Conservation (phyloP, 2,329 filamentous ascomycete species). For the Malbranchea cinnamomea region DNA sequence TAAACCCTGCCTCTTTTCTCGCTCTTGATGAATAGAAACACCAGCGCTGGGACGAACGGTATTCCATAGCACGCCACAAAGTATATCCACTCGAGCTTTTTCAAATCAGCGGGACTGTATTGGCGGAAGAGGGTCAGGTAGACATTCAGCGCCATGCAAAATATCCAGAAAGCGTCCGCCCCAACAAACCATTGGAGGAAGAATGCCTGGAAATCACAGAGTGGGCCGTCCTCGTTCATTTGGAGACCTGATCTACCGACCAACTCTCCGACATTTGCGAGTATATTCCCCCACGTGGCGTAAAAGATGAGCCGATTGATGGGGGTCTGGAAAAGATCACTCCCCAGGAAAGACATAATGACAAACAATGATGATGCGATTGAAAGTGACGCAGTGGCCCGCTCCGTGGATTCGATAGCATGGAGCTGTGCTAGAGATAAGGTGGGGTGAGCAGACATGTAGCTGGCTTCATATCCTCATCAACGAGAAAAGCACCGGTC, state of each 20-base stretch:
- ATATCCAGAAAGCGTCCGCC: conserved; percentile 60
- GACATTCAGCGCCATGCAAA: conserved; percentile 73
- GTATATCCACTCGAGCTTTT: conserved; percentile 56
- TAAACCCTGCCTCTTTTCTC: conserved; percentile 46
- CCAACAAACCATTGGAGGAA: conserved; percentile 68
- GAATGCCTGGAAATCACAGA: conserved; percentile 66
- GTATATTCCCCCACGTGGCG: conserved; percentile 66
- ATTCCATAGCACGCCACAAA: conserved; percentile 56
- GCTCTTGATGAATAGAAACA: conserved; percentile 50
- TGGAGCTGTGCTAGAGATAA: too few relatives aligned
- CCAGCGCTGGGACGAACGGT: conserved; percentile 52
- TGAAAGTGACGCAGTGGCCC: conserved; percentile 12
- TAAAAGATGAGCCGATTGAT: conserved; percentile 78
- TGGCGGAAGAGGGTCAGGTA: conserved; percentile 67
- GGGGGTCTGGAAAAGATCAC: conserved; percentile 12
- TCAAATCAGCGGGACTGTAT: conserved; percentile 50
- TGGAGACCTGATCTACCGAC: conserved; percentile 50
- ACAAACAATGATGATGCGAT: conserved; percentile 11
- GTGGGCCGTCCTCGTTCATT: conserved; percentile 32
- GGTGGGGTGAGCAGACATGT: too few relatives aligned
- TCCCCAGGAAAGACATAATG: conserved; percentile 11
- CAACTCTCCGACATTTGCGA: conserved; percentile 61
- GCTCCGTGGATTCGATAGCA: conserved; percentile 9
- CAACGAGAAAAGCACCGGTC: too few relatives aligned
- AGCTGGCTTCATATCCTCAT: too few relatives aligned